phyloP scores from a whole-genome alignment of 192 early-diverging fungal species.

The Coemansia sp. region DNA sequence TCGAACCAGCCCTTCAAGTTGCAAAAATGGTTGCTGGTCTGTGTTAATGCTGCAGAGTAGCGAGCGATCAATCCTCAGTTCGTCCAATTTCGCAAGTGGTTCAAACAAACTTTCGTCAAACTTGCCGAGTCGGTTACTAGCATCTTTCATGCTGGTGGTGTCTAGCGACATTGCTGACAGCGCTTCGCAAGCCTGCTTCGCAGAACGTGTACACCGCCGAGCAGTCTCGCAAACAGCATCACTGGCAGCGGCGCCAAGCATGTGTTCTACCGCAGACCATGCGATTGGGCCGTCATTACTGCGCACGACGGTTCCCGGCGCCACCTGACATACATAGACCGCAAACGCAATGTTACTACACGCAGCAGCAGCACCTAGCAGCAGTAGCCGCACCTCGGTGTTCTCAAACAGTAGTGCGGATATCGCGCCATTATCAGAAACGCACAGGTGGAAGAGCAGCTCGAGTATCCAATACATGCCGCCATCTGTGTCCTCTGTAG shows the following conservation, averaged over 20 bases:
- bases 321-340: constrained; percentile 20
- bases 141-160: not conserved
- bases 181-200: not conserved
- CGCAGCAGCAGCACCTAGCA: constrained; percentile 19
- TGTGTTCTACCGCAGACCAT: not conserved
- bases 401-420: not conserved
- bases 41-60: not conserved
- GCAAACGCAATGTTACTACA: constrained; percentile 37
- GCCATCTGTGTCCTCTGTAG: not conserved
- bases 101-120: constrained; percentile 4
- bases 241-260: constrained; percentile 9
- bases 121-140: not conserved
- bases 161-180: constrained; percentile 1
- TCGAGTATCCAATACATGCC: constrained; percentile 38
- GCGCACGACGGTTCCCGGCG: not conserved
- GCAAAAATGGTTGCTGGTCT: not conserved
- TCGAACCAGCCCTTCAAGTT: not conserved
- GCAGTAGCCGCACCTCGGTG: constrained; percentile 17
- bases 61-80: constrained; percentile 1
- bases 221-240: constrained; percentile 6
- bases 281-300: constrained; percentile 12
- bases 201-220: not conserved
- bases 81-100: not conserved
- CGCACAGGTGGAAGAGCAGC: constrained; percentile 29
- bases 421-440: not conserved